Evolutionary conservation across 345 rosid genomes (phyloP).

Genomic region (Hypericum androsaemum): DNA sequence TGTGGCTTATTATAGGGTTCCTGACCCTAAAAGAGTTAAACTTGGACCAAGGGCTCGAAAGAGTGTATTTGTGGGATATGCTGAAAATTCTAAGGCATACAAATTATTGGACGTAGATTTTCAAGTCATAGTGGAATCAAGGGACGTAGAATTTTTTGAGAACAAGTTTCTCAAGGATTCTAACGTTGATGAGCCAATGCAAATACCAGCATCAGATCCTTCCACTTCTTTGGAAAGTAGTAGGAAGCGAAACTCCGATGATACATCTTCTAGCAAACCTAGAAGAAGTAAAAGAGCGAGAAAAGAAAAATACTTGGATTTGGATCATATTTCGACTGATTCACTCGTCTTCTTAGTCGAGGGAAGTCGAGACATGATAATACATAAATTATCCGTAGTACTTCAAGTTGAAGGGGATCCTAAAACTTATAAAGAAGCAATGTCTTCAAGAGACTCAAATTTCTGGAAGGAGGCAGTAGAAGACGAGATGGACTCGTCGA

Average conservation of each 20-base stretch:
- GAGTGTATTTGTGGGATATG: constrained; percentile 6
- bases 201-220: too few relatives aligned
- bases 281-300: too few relatives aligned
- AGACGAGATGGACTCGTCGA: too few relatives aligned
- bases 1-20: background rate
- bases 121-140: constrained; percentile 6
- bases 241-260: background rate
- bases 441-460: background rate
- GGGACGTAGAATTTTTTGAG: constrained; percentile 9
- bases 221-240: background rate
- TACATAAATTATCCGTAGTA: background rate
- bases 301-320: background rate
- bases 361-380: too few relatives aligned
- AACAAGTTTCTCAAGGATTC: background rate
- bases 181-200: too few relatives aligned
- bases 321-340: constrained; percentile 1
- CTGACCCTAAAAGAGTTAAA: constrained; percentile 1
- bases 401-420: constrained; percentile 3
- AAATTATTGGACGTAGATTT: constrained; percentile 3
- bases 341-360: background rate
- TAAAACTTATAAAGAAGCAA: background rate
- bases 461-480: too few relatives aligned
- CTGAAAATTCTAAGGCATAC: background rate
- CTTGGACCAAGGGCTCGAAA: background rate
- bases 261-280: too few relatives aligned